Evolutionary conservation across 306 rosid genomes (phyloP).

Genomic region (Castanea crenata): DNA sequence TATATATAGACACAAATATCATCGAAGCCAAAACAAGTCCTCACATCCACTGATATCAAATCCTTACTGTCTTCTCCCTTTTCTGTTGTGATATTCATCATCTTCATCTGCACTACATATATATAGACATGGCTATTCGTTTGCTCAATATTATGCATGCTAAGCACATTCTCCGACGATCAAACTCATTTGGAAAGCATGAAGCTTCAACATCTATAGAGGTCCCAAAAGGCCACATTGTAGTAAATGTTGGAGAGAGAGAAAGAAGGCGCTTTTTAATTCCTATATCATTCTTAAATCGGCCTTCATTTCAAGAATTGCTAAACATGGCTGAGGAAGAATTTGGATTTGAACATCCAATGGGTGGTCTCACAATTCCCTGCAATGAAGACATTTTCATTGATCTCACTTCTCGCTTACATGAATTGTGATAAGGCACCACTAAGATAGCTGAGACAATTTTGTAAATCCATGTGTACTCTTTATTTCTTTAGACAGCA

Average conservation of each 20-base stretch:
- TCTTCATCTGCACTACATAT: not conserved
- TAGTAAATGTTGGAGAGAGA: conserved; percentile 50
- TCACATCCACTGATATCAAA: not conserved
- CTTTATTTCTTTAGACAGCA: not conserved
- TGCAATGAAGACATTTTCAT: conserved; percentile 42
- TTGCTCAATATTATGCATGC: conserved; percentile 28
- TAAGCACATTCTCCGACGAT: conserved; percentile 39
- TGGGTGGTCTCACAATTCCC: conserved; percentile 51
- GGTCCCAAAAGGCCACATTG: conserved; percentile 53
- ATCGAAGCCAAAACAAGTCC: not conserved
- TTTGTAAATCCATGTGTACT: not conserved
- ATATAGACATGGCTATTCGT: conserved; percentile 18
- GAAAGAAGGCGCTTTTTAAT: conserved; percentile 39
- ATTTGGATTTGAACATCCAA: conserved; percentile 46
- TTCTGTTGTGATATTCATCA: not conserved
- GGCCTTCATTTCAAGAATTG: conserved; percentile 41
- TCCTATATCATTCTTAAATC: conserved; percentile 41
- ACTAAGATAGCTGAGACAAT: not conserved
- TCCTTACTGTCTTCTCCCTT: not conserved
- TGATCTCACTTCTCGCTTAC: conserved; percentile 29
- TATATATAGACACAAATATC: conserved; percentile 16
- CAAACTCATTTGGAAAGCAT: conserved; percentile 19
- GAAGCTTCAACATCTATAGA: conserved; percentile 4
- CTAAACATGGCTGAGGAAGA: conserved; percentile 36
- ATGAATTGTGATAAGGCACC: not conserved